Percentiles rank a stretch among this genome's conserved stretches.
Conservation (phyloP, 73 alveolate genomes). For the Paramecium sonneborni region DNA sequence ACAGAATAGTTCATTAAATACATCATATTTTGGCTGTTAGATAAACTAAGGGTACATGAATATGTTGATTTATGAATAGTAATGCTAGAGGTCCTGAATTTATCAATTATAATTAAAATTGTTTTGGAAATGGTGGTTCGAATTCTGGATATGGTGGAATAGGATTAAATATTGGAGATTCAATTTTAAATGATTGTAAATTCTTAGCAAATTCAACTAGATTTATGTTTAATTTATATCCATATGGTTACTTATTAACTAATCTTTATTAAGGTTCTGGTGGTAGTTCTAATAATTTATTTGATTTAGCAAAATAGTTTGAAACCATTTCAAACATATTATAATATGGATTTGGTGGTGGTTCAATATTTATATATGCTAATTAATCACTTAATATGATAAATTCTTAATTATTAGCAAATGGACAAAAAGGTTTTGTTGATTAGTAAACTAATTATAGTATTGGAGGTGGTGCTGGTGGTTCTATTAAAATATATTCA, state of each 20-base stretch:
- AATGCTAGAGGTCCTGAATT: constrained; percentile 53
- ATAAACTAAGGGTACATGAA: background rate
- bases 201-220: constrained; percentile 33
- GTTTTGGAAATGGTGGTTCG: constrained; percentile 49
- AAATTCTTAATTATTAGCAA: background rate
- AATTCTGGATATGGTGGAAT: constrained; percentile 50
- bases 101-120: background rate
- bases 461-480: constrained; percentile 57
- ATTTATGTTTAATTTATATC: constrained; percentile 51
- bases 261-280: constrained; percentile 23
- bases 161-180: background rate
- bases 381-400: background rate
- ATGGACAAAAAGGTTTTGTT: background rate
- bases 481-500: background rate
- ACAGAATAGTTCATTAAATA: background rate
- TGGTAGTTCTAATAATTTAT: background rate
- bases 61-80: background rate
- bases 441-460: background rate
- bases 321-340: background rate
- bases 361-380: background rate
- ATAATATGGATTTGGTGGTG: background rate
- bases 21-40: background rate
- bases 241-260: background rate
- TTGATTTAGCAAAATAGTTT: background rate
- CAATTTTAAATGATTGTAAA: background rate